A percentile compares a stretch with the other conserved stretches of the same genome.
These are phyloP conservation scores for Thermoascus crustaceus DNA, from an alignment of 2,329 filamentous ascomycete species.

Conservation along the genomic window DNA sequence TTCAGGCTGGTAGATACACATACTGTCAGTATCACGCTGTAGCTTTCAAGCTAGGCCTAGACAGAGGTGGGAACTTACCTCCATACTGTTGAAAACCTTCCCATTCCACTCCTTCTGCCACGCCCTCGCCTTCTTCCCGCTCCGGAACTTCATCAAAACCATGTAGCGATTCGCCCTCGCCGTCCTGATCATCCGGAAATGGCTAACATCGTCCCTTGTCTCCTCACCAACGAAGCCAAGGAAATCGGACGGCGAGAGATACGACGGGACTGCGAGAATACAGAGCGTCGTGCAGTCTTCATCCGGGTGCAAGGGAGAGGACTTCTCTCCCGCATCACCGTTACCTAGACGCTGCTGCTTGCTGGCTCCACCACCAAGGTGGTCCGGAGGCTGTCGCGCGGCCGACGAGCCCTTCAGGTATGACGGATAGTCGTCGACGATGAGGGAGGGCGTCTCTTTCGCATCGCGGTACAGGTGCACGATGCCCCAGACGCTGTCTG, in stretches of 20 bases:
- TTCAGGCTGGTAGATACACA: constrained; percentile 56
- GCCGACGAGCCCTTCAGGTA: constrained; percentile 31
- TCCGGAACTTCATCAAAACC: constrained; percentile 88
- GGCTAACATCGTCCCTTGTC: constrained; percentile 77
- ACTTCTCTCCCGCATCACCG: constrained; percentile 7
- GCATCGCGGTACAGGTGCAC: constrained; percentile 89
- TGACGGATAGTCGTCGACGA: constrained; percentile 38
- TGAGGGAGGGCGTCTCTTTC: constrained; percentile 59
- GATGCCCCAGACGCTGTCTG: constrained; percentile 81
- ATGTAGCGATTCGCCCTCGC: constrained; percentile 84
- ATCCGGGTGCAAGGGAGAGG: constrained; percentile 13
- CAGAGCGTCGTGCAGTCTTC: constrained; percentile 79
- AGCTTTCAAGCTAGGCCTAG: constrained; percentile 1
- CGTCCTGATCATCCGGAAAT: constrained; percentile 91
- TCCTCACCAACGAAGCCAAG: constrained; percentile 84
- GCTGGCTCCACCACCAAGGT: constrained; percentile 16
- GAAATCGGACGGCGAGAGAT: constrained; percentile 84
- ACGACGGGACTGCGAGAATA: constrained; percentile 88
- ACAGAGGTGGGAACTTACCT: constrained; percentile 47
- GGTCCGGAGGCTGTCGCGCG: constrained; percentile 21
- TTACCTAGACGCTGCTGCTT: constrained; percentile 4
- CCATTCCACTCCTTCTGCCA: constrained; percentile 89
- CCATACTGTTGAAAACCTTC: constrained; percentile 84
- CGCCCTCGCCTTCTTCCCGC: constrained; percentile 61
- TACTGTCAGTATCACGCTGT: constrained; percentile 12